A percentile compares a stretch with the other conserved stretches of the same genome.
Conservation (phyloP, 1,139 yeast species). For the Casaregolazyma lundiana region DNA sequence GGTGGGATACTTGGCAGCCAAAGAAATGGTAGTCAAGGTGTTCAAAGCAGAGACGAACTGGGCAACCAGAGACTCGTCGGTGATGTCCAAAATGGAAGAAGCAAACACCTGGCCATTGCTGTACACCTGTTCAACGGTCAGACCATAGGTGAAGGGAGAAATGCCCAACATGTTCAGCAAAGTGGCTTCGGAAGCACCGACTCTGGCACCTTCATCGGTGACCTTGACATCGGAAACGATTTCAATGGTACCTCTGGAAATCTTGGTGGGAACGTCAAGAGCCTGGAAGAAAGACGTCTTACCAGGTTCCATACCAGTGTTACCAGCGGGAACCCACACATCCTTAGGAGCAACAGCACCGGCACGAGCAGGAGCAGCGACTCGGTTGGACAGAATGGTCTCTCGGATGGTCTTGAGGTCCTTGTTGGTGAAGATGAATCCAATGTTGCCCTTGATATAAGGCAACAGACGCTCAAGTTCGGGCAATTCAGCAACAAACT, state of each 20-base stretch:
- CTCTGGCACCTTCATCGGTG: conserved; percentile 78
- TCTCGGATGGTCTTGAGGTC: conserved; percentile 94
- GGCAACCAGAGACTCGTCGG: conserved; percentile 90
- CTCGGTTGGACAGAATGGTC: conserved; percentile 80
- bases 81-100: conserved; percentile 93
- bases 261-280: conserved; percentile 99
- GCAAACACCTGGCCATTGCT: conserved; percentile 99
- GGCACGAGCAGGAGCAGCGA: conserved; percentile 99
- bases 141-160: conserved; percentile 99
- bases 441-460: conserved; percentile 94
- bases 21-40: conserved; percentile 92
- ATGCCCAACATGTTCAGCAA: conserved; percentile 99
- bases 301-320: conserved; percentile 99
- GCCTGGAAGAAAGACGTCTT: conserved; percentile 99
- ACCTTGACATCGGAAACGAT: conserved; percentile 96
- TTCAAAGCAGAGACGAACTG: conserved; percentile 92
- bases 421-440: conserved; percentile 97
- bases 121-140: conserved; percentile 93
- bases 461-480: conserved; percentile 95
- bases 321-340: conserved; percentile 97
- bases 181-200: conserved; percentile 99
- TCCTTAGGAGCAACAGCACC: conserved; percentile 99
- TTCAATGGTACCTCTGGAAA: conserved; percentile 99
- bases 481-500: conserved; percentile 89
- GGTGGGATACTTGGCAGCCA: conserved; percentile 99